Conservation (phyloP, 352 stramenopile genomes). For the Phytophthora crassamura region DNA sequence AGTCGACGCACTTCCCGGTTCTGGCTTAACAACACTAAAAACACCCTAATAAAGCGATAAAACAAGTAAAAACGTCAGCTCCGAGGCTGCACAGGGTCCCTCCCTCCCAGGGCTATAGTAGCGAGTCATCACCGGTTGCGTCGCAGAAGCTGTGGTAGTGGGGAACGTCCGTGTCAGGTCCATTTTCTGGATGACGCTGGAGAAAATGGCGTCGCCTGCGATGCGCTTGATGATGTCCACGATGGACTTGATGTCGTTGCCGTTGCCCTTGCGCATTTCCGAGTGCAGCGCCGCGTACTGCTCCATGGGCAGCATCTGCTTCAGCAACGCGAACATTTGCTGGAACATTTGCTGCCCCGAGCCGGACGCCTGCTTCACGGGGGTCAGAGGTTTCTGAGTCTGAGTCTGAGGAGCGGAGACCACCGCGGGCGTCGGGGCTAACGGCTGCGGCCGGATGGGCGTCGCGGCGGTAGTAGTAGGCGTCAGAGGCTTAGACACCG, state of each 20-base stretch:
- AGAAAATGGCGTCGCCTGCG: slow-evolving; percentile 81
- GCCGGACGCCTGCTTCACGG: slow-evolving; percentile 53
- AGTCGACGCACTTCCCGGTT: slow-evolving; percentile 33
- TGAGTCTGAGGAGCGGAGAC: neutral
- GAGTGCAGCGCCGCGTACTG: slow-evolving; percentile 82
- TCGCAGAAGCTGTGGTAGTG: slow-evolving; percentile 16
- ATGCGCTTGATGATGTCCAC: slow-evolving; percentile 90
- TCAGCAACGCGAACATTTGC: slow-evolving; percentile 87
- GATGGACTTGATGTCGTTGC: slow-evolving; percentile 89
- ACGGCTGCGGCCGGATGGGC: slow-evolving; percentile 24
- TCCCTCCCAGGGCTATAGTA: neutral
- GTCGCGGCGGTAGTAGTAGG: slow-evolving; percentile 10
- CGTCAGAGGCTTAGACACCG: slow-evolving; percentile 20
- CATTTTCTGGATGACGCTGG: slow-evolving; percentile 85
- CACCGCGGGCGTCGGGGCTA: slow-evolving; percentile 7
- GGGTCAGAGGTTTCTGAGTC: neutral
- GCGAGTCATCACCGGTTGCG: slow-evolving; percentile 10
- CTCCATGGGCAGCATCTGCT: slow-evolving; percentile 85
- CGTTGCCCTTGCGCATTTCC: slow-evolving; percentile 86
- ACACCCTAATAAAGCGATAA: slow-evolving; percentile 18
- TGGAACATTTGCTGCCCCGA: slow-evolving; percentile 88
- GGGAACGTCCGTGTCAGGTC: slow-evolving; percentile 75
- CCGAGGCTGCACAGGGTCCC: neutral
- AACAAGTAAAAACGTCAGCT: slow-evolving; percentile 9
- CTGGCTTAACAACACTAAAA: slow-evolving; percentile 41